Evolutionary conservation across 2,329 filamentous ascomycete genomes (phyloP).

Genomic region (Fusarium decemcellulare): DNA sequence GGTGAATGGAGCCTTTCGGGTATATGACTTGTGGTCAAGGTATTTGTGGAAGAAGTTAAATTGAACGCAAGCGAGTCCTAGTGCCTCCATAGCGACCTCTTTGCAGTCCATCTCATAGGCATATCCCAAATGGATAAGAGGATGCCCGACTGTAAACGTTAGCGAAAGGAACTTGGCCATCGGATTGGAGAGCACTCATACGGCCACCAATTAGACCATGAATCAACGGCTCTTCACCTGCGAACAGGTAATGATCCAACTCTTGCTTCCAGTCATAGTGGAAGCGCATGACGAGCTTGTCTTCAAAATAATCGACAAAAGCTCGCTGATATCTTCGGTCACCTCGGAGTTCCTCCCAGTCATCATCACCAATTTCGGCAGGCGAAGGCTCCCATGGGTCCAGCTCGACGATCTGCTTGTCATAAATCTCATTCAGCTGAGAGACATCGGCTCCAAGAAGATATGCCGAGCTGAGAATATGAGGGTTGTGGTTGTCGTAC

Average conservation of each 20-base stretch:
- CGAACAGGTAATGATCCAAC: slow-evolving; percentile 81
- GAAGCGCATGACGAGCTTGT: slow-evolving; percentile 80
- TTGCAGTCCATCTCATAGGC: slow-evolving; percentile 90
- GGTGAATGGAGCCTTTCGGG: slow-evolving; percentile 71
- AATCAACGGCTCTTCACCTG: slow-evolving; percentile 81
- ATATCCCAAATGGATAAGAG: slow-evolving; percentile 95
- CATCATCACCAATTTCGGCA: slow-evolving; percentile 83
- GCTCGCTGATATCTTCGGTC: slow-evolving; percentile 87
- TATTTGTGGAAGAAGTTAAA: slow-evolving; percentile 75
- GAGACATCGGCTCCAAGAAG: slow-evolving; percentile 82
- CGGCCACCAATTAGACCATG: slow-evolving; percentile 84
- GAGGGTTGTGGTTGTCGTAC: slow-evolving; percentile 87
- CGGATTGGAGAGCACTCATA: slow-evolving; percentile 60
- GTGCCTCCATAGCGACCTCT: slow-evolving; percentile 90
- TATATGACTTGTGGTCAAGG: slow-evolving; percentile 81
- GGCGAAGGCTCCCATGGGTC: slow-evolving; percentile 89
- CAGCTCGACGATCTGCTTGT: slow-evolving; percentile 77
- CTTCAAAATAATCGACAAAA: slow-evolving; percentile 96
- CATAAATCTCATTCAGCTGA: slow-evolving; percentile 86
- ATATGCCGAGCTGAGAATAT: slow-evolving; percentile 88
- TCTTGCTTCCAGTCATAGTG: slow-evolving; percentile 89
- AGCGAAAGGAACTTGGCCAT: slow-evolving; percentile 29
- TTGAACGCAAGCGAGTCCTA: slow-evolving; percentile 75
- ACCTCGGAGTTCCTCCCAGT: slow-evolving; percentile 91
- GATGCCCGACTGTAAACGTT: slow-evolving; percentile 78